Base-by-base conservation (phyloP, 1,284 basidiomycete species). In the Rhodotorula sp. region DNA sequence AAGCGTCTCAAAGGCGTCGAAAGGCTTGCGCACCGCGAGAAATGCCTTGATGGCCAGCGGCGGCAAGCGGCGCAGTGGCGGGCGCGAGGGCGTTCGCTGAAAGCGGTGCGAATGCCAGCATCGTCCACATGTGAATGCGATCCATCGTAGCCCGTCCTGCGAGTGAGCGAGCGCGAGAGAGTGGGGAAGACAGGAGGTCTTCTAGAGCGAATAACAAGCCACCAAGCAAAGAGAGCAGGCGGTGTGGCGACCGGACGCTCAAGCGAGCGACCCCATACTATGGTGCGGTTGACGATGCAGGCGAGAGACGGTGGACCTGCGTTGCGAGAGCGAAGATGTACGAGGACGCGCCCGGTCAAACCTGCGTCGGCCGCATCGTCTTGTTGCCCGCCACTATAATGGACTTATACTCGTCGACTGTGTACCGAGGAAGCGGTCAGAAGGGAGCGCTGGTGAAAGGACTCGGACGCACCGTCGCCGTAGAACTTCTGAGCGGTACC, bases 401-500 rank as follows among this genome's bases (percentile, higher is more conserved):
- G 34, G 63, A 63, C 66, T 73, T 73, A 66, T 73, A 72, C 58
- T 66, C 47, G 49, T 46, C 39, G 30, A 72, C 68, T 66, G 64
- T 9, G 47, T 3, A 24, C 2, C 6, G 30, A n/a, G n/a, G 8
- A 6, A 29, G 24, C 30, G 11, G n/a, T 27, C 49, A 39, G 51
- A 5, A 24, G 48, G 27, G 8, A 19, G n/a, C 27, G 11, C 15
- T n/a, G 19, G 8, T 15, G 9, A 17, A 10, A 29, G 4, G 29
- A 17, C 0, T 6, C 34, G 51, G 4, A n/a, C 47, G 55, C 34
- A 64, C 62, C 72, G 36, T 75, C 74, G 30, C 74, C 74, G 56
- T 71, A 70, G 67, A 75, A 75, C 65, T 74, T 73, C 39, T 68
- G 55, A 24, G 59, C 90, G 2, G 88, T 89, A 39, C 87, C 88